Conservation (phyloP, 2,329 filamentous ascomycete genomes). For the Arthrobotrys sinensis region DNA sequence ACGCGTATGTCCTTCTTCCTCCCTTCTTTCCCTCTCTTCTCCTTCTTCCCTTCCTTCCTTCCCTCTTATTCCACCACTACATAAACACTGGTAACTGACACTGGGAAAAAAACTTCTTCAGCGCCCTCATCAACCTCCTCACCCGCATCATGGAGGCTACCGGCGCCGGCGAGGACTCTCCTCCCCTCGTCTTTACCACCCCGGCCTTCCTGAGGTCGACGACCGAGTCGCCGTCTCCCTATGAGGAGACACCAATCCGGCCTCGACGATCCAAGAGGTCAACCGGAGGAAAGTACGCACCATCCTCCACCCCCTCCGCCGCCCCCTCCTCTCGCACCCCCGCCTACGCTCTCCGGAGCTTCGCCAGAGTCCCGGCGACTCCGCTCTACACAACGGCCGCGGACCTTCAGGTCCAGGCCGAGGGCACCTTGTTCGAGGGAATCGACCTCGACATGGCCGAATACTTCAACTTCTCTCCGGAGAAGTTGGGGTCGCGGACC, state of each 20-base stretch:
- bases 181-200: slow-evolving; percentile 21
- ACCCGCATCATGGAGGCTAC: slow-evolving; percentile 1
- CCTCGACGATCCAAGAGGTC: slow-evolving; percentile 26
- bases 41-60: neutral
- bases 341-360: neutral
- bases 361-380: neutral
- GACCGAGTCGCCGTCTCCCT: slow-evolving; percentile 15
- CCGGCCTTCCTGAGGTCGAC: slow-evolving; percentile 15
- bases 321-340: neutral
- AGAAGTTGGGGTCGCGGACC: slow-evolving; percentile 16
- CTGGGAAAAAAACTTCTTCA: neutral
- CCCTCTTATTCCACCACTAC: neutral
- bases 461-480: slow-evolving; percentile 38
- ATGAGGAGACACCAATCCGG: slow-evolving; percentile 34
- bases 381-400: neutral
- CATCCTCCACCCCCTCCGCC: neutral
- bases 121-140: neutral
- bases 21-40: neutral
- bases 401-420: neutral
- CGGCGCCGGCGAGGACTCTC: slow-evolving; percentile 22
- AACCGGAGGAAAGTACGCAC: neutral
- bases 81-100: neutral
- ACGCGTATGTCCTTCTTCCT: neutral
- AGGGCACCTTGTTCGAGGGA: slow-evolving; percentile 28
- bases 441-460: slow-evolving; percentile 37